Evolutionary conservation across 371 early-diverging fungal species (phyloP), one percentile per base, ranked within the genome.

Genomic region (Lichtheimia corymbifera): DNA sequence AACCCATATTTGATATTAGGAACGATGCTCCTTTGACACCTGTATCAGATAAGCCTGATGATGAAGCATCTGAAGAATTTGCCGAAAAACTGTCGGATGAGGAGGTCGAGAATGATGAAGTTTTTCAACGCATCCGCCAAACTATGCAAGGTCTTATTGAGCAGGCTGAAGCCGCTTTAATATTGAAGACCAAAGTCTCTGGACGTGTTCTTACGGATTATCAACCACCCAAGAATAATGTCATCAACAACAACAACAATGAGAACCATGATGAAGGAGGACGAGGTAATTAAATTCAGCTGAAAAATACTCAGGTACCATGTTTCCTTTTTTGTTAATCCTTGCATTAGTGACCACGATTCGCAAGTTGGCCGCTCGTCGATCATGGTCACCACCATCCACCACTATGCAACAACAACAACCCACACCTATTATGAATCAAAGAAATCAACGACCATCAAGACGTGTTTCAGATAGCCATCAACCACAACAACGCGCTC

Each of bases 91-190:
- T 63, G 18, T 65, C 65, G 6, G 65, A 71, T 30, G 67, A 76
- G 24, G 79, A 65, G 20, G 44, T 70, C 12, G 63, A 68, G 11
- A 73, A 73, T 57, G 79, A 79, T 58, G 66, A 68, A 52, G 68
- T 71, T 18, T 79, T 72, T 55, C 72, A 76, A 53, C 67, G 74
- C 47, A 49, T 79, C 14, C 65, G 68, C 15, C 30, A 51, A 5
- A 72, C 73, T 67, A 53, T 79, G 17, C 50, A 68, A 44, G 55
- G 64, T 24, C 63, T 79, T 15, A 79, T 79, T 58, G 76, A 79
- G 30, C 69, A 79, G 43, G 79, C 79, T 44, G 73, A 79, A 67
- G 58, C 62, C 24, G 79, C 79, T 42, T 62, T 79, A 50, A 27
- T 58, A 24, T 64, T 66, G 61, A 65, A 66, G 22, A 64, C 59